Conservation (phyloP, 2,329 filamentous ascomycete species). For the Ophiostoma populinum region DNA sequence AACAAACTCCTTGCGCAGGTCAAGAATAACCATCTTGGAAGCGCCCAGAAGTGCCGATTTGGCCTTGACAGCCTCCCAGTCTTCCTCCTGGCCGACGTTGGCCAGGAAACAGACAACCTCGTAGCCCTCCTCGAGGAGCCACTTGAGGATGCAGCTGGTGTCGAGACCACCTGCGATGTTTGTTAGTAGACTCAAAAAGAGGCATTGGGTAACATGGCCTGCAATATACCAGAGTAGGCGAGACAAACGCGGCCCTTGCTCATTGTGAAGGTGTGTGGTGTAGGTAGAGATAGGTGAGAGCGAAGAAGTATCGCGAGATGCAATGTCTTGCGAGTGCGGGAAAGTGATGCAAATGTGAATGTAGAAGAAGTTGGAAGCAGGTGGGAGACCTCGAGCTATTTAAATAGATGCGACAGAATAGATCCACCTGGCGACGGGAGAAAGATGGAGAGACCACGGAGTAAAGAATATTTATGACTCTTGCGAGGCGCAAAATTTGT, state of each 20-base stretch:
- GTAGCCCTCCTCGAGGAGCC: slow-evolving; percentile 30
- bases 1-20: slow-evolving; percentile 60
- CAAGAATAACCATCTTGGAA: slow-evolving; percentile 41
- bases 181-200: not conserved
- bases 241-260: slow-evolving; percentile 19
- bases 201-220: not conserved
- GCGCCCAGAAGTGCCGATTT: slow-evolving; percentile 47
- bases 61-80: slow-evolving; percentile 53
- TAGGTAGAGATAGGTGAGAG: too few species aligned
- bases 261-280: slow-evolving; percentile 11
- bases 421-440: too few species aligned
- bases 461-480: too few species aligned
- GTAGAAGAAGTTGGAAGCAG: not conserved
- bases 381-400: too few species aligned
- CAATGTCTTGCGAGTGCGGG: not conserved
- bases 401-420: too few species aligned
- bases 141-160: slow-evolving; percentile 13
- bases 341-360: not conserved
- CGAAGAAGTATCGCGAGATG: too few species aligned
- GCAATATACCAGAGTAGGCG: slow-evolving; percentile 14
- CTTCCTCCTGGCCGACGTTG: slow-evolving; percentile 61
- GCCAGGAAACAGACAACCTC: slow-evolving; percentile 48
- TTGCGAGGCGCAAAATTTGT: too few species aligned
- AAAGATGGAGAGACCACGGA: too few species aligned
- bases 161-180: slow-evolving; percentile 12